Conservation (phyloP, 2,329 filamentous ascomycete species). For the Clarireedia hainanense region DNA sequence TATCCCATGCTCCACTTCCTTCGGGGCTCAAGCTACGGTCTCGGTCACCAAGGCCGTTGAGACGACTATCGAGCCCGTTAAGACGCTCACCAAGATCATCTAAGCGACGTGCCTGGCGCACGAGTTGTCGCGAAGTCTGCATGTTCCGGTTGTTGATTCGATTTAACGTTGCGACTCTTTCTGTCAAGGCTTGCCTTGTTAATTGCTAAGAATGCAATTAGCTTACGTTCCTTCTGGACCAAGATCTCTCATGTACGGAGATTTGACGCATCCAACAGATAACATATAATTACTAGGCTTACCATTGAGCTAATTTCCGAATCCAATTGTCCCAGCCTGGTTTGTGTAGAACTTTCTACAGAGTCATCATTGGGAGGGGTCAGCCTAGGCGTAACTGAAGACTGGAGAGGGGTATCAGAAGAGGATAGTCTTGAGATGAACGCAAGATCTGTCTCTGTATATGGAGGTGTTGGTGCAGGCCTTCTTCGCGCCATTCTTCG, state of each 20-base stretch:
- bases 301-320: not conserved
- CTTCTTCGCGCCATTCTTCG: constrained; percentile 18
- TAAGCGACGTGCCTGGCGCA: constrained; percentile 2
- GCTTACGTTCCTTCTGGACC: not conserved
- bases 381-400: constrained; percentile 12
- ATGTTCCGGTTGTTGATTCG: not conserved
- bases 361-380: not conserved
- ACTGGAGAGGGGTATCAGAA: constrained; percentile 11
- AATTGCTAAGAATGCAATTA: not conserved
- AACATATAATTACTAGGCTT: not conserved
- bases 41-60: constrained; percentile 34
- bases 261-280: not conserved
- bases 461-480: constrained; percentile 20
- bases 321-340: not conserved
- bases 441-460: constrained; percentile 17
- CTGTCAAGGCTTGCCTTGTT: constrained; percentile 11
- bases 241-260: not conserved
- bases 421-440: constrained; percentile 13
- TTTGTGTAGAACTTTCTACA: not conserved
- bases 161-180: not conserved
- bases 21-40: constrained; percentile 72
- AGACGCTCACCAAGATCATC: constrained; percentile 5
- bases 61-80: not conserved
- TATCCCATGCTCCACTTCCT: constrained; percentile 64
- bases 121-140: not conserved